A percentile compares a stretch with the other conserved stretches of the same genome.
Conservation (phyloP, 495 filamentous ascomycete genomes). For the Staphylotrichum tortipilum region DNA sequence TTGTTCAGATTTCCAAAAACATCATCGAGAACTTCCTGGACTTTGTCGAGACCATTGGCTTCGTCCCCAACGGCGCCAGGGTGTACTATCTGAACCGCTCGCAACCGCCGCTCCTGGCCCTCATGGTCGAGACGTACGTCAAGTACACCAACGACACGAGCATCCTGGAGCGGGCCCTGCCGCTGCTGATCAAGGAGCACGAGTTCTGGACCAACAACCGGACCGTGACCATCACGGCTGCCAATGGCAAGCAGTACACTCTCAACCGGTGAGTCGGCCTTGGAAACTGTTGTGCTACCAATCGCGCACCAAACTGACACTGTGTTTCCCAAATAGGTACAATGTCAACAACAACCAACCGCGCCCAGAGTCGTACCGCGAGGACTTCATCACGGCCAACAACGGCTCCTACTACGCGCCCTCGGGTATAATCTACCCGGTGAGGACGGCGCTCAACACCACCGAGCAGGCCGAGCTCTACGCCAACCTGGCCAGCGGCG, state of each 20-base stretch:
- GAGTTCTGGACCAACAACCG: conserved; percentile 40
- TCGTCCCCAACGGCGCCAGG: conserved; percentile 43
- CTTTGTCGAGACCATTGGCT: conserved; percentile 41
- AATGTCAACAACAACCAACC: conserved; percentile 41
- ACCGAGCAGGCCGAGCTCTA: conserved; percentile 33
- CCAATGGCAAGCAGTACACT: conserved; percentile 28
- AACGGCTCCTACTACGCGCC: conserved; percentile 38
- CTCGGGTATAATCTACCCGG: conserved; percentile 42
- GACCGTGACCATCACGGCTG: conserved; percentile 26
- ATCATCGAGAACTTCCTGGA: conserved; percentile 46
- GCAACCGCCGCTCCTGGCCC: conserved; percentile 40
- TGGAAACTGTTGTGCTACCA: background rate
- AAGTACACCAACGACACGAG: conserved; percentile 43
- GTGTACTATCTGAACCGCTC: conserved; percentile 43
- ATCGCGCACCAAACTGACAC: background rate
- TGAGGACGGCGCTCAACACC: conserved; percentile 29
- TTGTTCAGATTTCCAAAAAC: conserved; percentile 39
- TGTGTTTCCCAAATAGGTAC: conserved; percentile 27
- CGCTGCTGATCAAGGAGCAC: conserved; percentile 41
- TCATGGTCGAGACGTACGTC: conserved; percentile 42
- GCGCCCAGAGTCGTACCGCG: conserved; percentile 41
- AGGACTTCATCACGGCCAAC: conserved; percentile 40
- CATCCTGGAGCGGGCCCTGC: conserved; percentile 37
- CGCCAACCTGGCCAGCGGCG: conserved; percentile 40
- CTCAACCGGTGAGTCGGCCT: conserved; percentile 30